A percentile compares a stretch with the other conserved stretches of the same genome.
These are phyloP conservation scores for Tricholoma terreum DNA, from an alignment of 768 basidiomycete species.

Conservation along the genomic window DNA sequence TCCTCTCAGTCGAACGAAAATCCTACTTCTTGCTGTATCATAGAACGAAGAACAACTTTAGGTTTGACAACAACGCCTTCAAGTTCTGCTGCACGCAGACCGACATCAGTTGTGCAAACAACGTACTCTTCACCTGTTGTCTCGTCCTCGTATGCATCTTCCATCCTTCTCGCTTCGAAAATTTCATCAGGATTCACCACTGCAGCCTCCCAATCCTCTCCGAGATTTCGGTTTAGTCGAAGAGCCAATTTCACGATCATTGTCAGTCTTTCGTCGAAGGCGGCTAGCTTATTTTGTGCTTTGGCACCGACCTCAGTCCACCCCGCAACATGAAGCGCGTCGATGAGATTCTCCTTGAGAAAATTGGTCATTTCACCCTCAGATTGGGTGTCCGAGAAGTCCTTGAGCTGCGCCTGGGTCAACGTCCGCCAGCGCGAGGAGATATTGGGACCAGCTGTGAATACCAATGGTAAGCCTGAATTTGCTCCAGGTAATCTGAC, in stretches of 20 bases:
- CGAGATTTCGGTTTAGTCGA: slow-evolving; percentile 29
- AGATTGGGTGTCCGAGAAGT: slow-evolving; percentile 17
- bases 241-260: slow-evolving; percentile 29
- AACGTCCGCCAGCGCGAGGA: slow-evolving; percentile 26
- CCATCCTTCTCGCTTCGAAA: slow-evolving; percentile 28
- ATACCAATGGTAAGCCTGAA: neutral
- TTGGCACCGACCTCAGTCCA: neutral
- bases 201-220: slow-evolving; percentile 23
- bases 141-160: slow-evolving; percentile 23
- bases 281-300: slow-evolving; percentile 3
- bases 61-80: slow-evolving; percentile 23
- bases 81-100: slow-evolving; percentile 19
- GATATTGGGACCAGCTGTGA: slow-evolving; percentile 12
- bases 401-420: slow-evolving; percentile 22
- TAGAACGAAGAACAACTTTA: slow-evolving; percentile 25
- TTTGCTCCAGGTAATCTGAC: slow-evolving; percentile 3
- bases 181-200: slow-evolving; percentile 22
- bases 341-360: slow-evolving; percentile 15
- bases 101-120: slow-evolving; percentile 31
- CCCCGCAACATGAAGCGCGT: slow-evolving; percentile 2
- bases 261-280: slow-evolving; percentile 9
- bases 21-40: slow-evolving; percentile 7
- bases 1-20: neutral
- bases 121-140: slow-evolving; percentile 20
- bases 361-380: slow-evolving; percentile 15